Evolutionary conservation across 73 alveolate genomes (phyloP).

Genomic region (Paramecium octaurelia): DNA sequence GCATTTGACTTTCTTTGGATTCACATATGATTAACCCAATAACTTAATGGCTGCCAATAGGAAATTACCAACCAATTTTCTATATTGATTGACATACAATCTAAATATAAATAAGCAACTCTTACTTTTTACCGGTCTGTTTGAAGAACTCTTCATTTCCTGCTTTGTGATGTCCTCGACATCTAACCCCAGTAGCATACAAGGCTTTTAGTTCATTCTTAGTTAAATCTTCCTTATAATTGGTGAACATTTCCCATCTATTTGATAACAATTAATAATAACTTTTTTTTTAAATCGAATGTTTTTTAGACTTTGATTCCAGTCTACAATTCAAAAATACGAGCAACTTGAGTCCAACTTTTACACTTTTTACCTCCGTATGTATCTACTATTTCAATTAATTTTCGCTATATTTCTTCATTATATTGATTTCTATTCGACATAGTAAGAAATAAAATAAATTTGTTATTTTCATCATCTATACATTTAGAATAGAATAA

Average conservation of each 20-base stretch:
- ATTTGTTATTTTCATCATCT: background rate
- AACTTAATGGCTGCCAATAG: background rate
- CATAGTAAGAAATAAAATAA: background rate
- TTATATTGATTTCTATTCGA: background rate
- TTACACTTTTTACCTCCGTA: background rate
- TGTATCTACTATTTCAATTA: background rate
- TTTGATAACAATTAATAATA: background rate
- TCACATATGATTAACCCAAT: background rate
- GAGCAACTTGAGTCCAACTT: conserved; percentile 3
- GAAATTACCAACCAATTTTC: background rate
- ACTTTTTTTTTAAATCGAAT: conserved; percentile 6
- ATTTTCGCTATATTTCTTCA: background rate
- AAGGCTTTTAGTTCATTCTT: background rate
- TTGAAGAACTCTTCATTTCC: background rate
- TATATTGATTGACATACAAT: background rate
- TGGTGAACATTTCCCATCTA: conserved; percentile 25
- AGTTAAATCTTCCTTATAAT: background rate
- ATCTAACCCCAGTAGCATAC: background rate
- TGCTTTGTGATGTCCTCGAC: background rate
- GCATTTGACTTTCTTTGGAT: background rate
- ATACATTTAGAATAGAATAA: background rate
- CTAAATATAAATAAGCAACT: background rate
- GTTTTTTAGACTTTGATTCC: background rate
- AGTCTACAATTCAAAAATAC: background rate
- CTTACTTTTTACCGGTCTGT: background rate